Evolutionary conservation across 1,284 basidiomycete species (phyloP).

Genomic region (Cutaneotrichosporon cavernicola): DNA sequence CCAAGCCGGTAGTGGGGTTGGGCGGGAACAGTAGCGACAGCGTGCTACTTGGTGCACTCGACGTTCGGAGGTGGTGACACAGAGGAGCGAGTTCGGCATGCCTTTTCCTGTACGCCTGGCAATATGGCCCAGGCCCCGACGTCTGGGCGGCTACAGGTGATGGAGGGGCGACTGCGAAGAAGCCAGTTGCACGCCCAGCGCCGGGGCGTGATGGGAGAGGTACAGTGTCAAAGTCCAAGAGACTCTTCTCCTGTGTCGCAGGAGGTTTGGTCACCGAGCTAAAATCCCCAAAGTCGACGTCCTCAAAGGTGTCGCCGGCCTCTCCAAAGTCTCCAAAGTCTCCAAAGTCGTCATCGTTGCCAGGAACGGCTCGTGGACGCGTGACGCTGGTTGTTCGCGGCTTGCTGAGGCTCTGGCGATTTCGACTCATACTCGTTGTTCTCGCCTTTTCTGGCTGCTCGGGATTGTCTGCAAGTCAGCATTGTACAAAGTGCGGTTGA

Average conservation of each 20-base stretch:
- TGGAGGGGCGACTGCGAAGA: slow-evolving; percentile 49
- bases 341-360: slow-evolving; percentile 43
- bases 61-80: slow-evolving; percentile 52
- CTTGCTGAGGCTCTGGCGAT: not conserved
- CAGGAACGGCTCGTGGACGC: not conserved
- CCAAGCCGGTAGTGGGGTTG: slow-evolving; percentile 43
- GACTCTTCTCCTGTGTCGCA: slow-evolving; percentile 33
- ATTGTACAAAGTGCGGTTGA: not conserved
- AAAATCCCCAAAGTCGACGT: slow-evolving; percentile 91
- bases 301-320: slow-evolving; percentile 46
- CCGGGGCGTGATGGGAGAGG: slow-evolving; percentile 48
- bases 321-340: slow-evolving; percentile 50
- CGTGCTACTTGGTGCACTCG: slow-evolving; percentile 60
- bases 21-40: slow-evolving; percentile 59
- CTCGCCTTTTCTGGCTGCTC: not conserved
- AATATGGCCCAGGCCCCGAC: slow-evolving; percentile 35
- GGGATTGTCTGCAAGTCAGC: slow-evolving; percentile 2
- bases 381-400: slow-evolving; percentile 2
- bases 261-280: slow-evolving; percentile 36
- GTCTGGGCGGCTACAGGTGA: slow-evolving; percentile 14
- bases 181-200: slow-evolving; percentile 43
- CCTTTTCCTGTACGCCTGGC: slow-evolving; percentile 43
- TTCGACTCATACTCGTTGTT: not conserved
- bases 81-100: slow-evolving; percentile 41
- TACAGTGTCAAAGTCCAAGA: slow-evolving; percentile 53